Conservation (phyloP, 2,329 filamentous ascomycete genomes). For the Fusarium decemcellulare region DNA sequence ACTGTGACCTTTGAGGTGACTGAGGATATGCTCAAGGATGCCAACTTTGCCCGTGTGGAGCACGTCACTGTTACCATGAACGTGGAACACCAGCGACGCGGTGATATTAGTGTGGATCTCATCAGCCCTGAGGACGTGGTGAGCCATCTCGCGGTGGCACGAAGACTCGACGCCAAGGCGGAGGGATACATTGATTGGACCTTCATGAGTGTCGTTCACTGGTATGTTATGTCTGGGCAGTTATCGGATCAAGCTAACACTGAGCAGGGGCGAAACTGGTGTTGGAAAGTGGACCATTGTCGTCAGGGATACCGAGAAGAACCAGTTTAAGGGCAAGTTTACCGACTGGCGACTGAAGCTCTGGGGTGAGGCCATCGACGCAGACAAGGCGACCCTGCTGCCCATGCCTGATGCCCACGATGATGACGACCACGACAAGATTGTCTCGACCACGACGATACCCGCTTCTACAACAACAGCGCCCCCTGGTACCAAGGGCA, state of each 20-base stretch:
- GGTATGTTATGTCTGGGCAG: constrained; percentile 67
- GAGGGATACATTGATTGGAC: constrained; percentile 94
- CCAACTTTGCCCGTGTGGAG: constrained; percentile 89
- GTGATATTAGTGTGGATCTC: constrained; percentile 93
- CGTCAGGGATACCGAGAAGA: constrained; percentile 86
- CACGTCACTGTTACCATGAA: constrained; percentile 99
- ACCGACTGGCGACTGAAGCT: constrained; percentile 94
- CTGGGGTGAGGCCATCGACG: constrained; percentile 91
- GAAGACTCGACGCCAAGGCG: constrained; percentile 75
- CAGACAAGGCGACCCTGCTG: constrained; percentile 77
- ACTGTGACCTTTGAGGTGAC: constrained; percentile 88
- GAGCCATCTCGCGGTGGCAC: constrained; percentile 85
- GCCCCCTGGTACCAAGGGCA: constrained; percentile 60
- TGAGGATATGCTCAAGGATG: constrained; percentile 81
- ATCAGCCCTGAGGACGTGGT: constrained; percentile 85
- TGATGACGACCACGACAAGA: constrained; percentile 83
- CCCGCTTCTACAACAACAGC: constrained; percentile 75
- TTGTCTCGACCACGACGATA: constrained; percentile 66
- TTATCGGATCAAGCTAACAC: constrained; percentile 47
- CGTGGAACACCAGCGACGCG: constrained; percentile 86
- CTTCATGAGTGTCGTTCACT: constrained; percentile 98
- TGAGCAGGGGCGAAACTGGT: constrained; percentile 84
- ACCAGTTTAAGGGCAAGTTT: constrained; percentile 83
- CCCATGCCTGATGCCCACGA: constrained; percentile 89
- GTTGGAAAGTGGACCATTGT: constrained; percentile 92